phyloP scores from a whole-genome alignment of 805 yeast genomes.

The Candida patagonica region DNA sequence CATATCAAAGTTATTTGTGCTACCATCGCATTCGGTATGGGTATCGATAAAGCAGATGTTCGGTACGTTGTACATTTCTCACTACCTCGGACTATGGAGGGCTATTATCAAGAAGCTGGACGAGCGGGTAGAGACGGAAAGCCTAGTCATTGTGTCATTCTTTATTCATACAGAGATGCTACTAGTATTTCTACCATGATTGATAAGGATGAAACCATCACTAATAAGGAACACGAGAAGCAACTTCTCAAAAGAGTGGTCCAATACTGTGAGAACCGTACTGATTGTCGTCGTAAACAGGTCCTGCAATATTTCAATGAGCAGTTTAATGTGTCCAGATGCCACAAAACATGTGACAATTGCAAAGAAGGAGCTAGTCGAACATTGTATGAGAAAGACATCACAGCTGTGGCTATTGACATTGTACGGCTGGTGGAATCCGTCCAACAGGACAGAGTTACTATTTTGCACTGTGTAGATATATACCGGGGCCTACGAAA shows the following conservation, averaged over 20 bases:
- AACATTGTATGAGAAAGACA: conserved; percentile 36
- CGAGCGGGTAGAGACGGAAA: conserved; percentile 96
- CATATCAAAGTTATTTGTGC: conserved; percentile 79
- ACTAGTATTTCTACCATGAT: conserved; percentile 67
- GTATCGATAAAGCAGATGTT: conserved; percentile 94
- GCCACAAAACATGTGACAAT: conserved; percentile 76
- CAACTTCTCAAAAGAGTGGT: conserved; percentile 73
- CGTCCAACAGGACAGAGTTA: conserved; percentile 48
- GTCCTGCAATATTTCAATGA: conserved; percentile 90
- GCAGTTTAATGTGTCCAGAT: conserved; percentile 52
- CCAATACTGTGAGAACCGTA: conserved; percentile 82
- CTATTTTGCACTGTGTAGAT: conserved; percentile 75
- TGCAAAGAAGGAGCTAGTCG: conserved; percentile 40
- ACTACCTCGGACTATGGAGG: conserved; percentile 84
- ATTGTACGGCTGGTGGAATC: conserved; percentile 51
- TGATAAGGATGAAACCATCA: conserved; percentile 61
- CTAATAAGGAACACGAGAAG: conserved; percentile 39
- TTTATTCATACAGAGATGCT: conserved; percentile 73
- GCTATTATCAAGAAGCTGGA: conserved; percentile 96
- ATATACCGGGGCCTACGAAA: conserved; percentile 63
- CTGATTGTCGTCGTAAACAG: conserved; percentile 84
- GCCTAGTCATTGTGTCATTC: conserved; percentile 73
- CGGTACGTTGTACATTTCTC: conserved; percentile 84
- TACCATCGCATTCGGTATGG: conserved; percentile 98
- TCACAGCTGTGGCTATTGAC: conserved; percentile 52